phyloP scores from a whole-genome alignment of 306 rosid genomes.

The Carpinus viminea region DNA sequence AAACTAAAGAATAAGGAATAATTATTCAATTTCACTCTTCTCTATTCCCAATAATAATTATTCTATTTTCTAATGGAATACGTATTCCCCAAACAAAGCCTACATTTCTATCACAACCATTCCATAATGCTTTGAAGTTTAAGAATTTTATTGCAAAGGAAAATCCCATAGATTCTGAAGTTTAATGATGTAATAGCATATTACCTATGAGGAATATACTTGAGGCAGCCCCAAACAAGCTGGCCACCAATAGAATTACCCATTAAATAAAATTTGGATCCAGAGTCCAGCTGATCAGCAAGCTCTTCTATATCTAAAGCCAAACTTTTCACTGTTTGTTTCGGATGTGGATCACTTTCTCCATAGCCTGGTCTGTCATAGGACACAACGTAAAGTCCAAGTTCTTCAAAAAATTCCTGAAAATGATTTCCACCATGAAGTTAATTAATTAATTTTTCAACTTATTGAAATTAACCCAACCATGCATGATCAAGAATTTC shows the following conservation, averaged over 20 bases:
- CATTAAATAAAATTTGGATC: slow-evolving; percentile 36
- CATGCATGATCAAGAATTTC: background rate
- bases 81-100: too few relatives aligned
- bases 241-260: slow-evolving; percentile 56
- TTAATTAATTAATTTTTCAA: background rate
- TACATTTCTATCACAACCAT: too few relatives aligned
- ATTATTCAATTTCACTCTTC: too few relatives aligned
- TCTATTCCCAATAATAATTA: too few relatives aligned
- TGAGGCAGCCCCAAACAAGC: slow-evolving; percentile 46
- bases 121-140: too few relatives aligned
- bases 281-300: slow-evolving; percentile 44
- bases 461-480: background rate
- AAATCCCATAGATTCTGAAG: background rate
- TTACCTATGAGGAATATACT: slow-evolving; percentile 48
- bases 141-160: too few relatives aligned
- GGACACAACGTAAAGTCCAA: slow-evolving; percentile 39
- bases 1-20: too few relatives aligned
- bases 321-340: slow-evolving; percentile 28
- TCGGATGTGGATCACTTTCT: slow-evolving; percentile 48
- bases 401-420: slow-evolving; percentile 39
- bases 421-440: background rate
- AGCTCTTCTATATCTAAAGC: slow-evolving; percentile 51
- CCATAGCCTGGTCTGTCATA: slow-evolving; percentile 56
- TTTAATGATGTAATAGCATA: background rate
- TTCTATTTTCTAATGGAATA: too few relatives aligned